These are phyloP conservation scores for Leptographium flavum DNA, from an alignment of 2,329 filamentous ascomycete genomes.

Conservation along the genomic window DNA sequence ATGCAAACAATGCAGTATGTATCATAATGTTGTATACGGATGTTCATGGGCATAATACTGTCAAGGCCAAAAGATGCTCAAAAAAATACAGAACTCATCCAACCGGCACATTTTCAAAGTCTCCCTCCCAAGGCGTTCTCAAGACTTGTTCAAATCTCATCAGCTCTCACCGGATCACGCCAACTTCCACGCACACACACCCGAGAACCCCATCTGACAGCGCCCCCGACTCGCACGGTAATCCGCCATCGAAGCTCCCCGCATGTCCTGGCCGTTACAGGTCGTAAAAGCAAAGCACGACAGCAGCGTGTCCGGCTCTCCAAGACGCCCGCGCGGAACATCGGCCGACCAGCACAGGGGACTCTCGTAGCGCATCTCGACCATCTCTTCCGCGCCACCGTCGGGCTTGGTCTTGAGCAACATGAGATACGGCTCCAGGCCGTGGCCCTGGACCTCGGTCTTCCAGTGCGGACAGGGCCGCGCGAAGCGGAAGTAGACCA, in stretches of 20 bases:
- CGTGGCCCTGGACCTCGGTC: conserved; percentile 50
- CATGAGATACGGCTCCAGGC: conserved; percentile 55
- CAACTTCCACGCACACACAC: conserved; percentile 34
- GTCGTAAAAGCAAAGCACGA: conserved; percentile 44
- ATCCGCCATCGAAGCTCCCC: conserved; percentile 34
- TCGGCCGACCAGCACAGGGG: conserved; percentile 60
- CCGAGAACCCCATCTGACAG: conserved; percentile 29
- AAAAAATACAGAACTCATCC: neutral
- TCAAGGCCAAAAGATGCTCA: neutral
- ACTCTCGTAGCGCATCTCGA: conserved; percentile 63
- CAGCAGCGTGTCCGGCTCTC: conserved; percentile 53
- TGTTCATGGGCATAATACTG: too few relatives aligned
- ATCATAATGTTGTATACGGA: too few relatives aligned
- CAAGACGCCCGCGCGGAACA: conserved; percentile 50
- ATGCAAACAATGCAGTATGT: too few relatives aligned
- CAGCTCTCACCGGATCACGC: conserved; percentile 16
- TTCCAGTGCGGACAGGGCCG: conserved; percentile 76
- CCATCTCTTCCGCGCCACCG: neutral
- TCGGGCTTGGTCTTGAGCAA: conserved; percentile 45
- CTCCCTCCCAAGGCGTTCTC: too few relatives aligned
- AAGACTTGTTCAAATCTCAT: too few relatives aligned
- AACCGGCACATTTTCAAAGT: neutral
- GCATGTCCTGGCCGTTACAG: conserved; percentile 29
- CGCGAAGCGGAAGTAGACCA: conserved; percentile 66
- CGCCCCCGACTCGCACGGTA: conserved; percentile 28